phyloP scores from a whole-genome alignment of 75 land plant species.

The Picea glauca region DNA sequence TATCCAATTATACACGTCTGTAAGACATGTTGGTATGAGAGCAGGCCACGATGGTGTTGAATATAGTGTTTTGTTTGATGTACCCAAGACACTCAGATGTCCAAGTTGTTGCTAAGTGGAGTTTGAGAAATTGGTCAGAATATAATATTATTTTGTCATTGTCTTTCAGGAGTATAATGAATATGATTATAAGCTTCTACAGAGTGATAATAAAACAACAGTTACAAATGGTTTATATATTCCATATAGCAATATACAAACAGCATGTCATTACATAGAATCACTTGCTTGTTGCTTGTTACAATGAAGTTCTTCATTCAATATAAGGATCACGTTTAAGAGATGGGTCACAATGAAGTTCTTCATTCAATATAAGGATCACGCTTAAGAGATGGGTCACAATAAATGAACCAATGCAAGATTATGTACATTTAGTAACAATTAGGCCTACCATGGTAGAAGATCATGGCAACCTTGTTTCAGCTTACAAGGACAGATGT shows the following conservation, averaged over 20 bases:
- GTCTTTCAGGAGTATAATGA: constrained; percentile 36
- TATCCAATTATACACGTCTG: too few species aligned
- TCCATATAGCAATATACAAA: constrained; percentile 50
- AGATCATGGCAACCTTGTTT: constrained; percentile 54
- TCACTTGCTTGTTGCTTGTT: constrained; percentile 36
- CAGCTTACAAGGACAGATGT: constrained; percentile 58
- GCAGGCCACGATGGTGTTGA: too few species aligned
- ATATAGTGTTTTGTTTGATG: too few species aligned
- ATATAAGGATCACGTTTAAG: constrained; percentile 47
- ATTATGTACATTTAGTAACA: constrained; percentile 44
- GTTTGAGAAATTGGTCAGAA: not conserved
- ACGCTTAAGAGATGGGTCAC: constrained; percentile 45
- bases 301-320: constrained; percentile 50
- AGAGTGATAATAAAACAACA: constrained; percentile 28
- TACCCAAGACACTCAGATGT: too few species aligned
- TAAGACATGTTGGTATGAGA: too few species aligned
- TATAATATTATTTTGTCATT: not conserved
- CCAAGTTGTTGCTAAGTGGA: too few species aligned
- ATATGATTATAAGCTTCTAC: constrained; percentile 37
- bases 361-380: constrained; percentile 45
- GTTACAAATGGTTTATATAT: constrained; percentile 53
- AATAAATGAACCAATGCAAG: constrained; percentile 53
- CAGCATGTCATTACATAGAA: constrained; percentile 47
- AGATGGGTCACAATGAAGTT: constrained; percentile 42
- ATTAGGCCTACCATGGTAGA: constrained; percentile 53